Percentiles rank a stretch among this genome's conserved stretches.
These are phyloP conservation scores for Incumbomyces delicatus DNA, from an alignment of 2,329 filamentous ascomycete species.

Conservation along the genomic window DNA sequence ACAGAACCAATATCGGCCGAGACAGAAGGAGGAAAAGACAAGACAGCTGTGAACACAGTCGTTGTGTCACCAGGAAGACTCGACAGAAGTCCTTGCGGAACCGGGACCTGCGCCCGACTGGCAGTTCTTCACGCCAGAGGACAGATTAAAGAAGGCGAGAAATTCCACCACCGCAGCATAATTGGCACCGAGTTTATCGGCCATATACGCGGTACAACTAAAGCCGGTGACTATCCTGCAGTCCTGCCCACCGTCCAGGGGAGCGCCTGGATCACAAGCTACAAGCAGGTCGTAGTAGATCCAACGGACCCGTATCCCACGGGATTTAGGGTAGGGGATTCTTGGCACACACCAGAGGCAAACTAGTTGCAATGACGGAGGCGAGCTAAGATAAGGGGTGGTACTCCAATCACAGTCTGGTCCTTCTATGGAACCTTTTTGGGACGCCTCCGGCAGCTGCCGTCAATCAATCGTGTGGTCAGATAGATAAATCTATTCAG, in stretches of 20 bases:
- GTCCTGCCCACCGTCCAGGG: slow-evolving; percentile 35
- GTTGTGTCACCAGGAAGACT: slow-evolving; percentile 39
- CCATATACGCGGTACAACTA: slow-evolving; percentile 29
- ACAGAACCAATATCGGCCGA: slow-evolving; percentile 26
- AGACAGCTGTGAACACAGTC: slow-evolving; percentile 31
- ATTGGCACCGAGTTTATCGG: slow-evolving; percentile 35
- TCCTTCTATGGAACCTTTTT: too few relatives aligned
- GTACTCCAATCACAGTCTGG: too few relatives aligned
- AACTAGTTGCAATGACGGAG: not conserved
- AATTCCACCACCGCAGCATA: slow-evolving; percentile 33
- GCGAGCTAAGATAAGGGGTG: too few relatives aligned
- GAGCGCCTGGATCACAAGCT: slow-evolving; percentile 38
- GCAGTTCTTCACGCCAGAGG: slow-evolving; percentile 36
- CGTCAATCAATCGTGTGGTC: too few relatives aligned
- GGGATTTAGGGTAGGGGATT: slow-evolving; percentile 32
- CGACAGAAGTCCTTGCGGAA: slow-evolving; percentile 40
- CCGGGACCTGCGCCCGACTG: slow-evolving; percentile 36
- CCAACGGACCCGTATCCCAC: slow-evolving; percentile 36
- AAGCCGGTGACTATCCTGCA: slow-evolving; percentile 31
- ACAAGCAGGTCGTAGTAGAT: slow-evolving; percentile 36
- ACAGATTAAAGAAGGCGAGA: slow-evolving; percentile 28
- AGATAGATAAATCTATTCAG: too few relatives aligned
- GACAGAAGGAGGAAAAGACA: slow-evolving; percentile 14
- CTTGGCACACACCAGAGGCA: slow-evolving; percentile 7
- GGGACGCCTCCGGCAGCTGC: too few relatives aligned